Evolutionary conservation across 116 monocot genomes (phyloP).

Genomic region (Zostera marina): DNA sequence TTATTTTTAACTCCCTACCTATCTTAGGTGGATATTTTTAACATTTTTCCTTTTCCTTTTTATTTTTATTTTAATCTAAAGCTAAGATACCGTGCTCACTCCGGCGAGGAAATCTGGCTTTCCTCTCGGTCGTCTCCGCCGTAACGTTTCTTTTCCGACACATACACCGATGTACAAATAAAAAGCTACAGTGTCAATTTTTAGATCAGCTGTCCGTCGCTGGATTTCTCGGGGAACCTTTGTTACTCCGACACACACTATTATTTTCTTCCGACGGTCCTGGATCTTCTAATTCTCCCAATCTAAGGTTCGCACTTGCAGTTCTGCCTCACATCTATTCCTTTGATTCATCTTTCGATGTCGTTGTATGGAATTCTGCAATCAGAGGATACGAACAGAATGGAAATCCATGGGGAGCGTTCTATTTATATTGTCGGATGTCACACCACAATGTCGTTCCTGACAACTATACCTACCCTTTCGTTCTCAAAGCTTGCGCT

Average conservation of each 20-base stretch:
- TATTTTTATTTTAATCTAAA: too few species aligned
- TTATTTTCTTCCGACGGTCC: constrained; percentile 3
- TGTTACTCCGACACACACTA: constrained; percentile 10
- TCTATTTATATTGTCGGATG: constrained; percentile 30
- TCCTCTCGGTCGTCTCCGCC: too few species aligned
- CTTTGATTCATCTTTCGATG: background rate
- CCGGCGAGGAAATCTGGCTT: constrained; percentile 4
- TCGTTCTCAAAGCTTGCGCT: constrained; percentile 42
- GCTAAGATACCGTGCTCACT: too few species aligned
- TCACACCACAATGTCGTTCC: constrained; percentile 3
- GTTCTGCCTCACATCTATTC: constrained; percentile 14
- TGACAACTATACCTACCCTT: constrained; percentile 48
- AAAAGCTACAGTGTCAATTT: constrained; percentile 7
- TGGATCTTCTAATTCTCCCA: constrained; percentile 2
- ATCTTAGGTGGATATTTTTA: too few species aligned
- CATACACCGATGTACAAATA: constrained; percentile 5
- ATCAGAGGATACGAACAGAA: constrained; percentile 29
- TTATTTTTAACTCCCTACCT: too few species aligned
- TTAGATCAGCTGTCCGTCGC: constrained; percentile 15
- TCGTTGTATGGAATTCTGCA: constrained; percentile 22
- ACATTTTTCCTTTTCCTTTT: too few species aligned
- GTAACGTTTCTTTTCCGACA: constrained; percentile 3
- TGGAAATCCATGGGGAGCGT: constrained; percentile 13
- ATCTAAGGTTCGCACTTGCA: constrained; percentile 11
- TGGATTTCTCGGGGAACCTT: constrained; percentile 14